Conservation (phyloP, 164 flowering plant genomes). For the Magnolia sinica region DNA sequence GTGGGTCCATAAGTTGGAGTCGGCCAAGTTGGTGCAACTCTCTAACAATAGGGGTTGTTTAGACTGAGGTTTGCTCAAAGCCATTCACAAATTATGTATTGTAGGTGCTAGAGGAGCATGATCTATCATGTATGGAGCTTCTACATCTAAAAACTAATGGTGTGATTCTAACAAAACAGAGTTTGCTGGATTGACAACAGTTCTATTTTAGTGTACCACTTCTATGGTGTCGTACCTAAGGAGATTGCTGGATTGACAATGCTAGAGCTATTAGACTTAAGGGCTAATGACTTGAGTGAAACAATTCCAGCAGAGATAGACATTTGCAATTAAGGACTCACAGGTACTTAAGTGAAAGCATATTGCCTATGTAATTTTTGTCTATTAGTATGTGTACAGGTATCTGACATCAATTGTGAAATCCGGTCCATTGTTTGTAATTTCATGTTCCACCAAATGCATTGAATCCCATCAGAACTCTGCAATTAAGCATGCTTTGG, state of each 20-base stretch:
- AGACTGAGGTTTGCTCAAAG: too few relatives aligned
- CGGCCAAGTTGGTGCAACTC: too few relatives aligned
- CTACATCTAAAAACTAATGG: conserved; percentile 80
- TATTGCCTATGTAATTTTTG: conserved; percentile 10
- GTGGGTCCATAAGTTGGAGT: too few relatives aligned
- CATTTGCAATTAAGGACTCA: background rate
- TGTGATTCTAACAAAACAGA: conserved; percentile 69
- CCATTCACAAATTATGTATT: conserved; percentile 1
- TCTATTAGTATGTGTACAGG: background rate
- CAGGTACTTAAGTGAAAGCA: background rate
- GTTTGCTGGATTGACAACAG: conserved; percentile 21
- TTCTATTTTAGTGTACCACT: conserved; percentile 21
- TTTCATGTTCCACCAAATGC: too few relatives aligned
- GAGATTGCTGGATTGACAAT: conserved; percentile 56
- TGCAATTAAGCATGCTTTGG: too few relatives aligned
- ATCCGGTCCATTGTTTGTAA: too few relatives aligned
- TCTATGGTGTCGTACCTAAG: conserved; percentile 73
- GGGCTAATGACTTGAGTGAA: conserved; percentile 66
- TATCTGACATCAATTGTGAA: too few relatives aligned
- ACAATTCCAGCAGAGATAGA: conserved; percentile 64
- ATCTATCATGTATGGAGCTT: conserved; percentile 69
- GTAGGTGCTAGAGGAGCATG: conserved; percentile 90
- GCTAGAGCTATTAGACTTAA: conserved; percentile 69
- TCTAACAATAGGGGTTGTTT: too few relatives aligned
- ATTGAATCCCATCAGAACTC: too few relatives aligned